These are phyloP conservation scores for Neurospora sp. DNA, from an alignment of 495 filamentous ascomycete genomes.

Conservation along the genomic window DNA sequence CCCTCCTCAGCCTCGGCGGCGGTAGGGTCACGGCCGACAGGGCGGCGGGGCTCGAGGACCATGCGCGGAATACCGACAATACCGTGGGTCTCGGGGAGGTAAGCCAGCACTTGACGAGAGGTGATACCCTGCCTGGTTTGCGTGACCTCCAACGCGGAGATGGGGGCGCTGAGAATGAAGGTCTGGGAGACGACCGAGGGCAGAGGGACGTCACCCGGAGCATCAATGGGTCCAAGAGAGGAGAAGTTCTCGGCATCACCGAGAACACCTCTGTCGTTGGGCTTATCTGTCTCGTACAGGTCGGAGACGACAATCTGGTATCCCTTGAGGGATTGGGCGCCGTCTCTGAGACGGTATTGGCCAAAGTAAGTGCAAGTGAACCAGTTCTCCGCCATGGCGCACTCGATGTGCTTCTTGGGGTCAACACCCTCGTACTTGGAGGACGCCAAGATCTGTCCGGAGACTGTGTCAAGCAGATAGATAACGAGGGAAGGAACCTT, in stretches of 20 bases:
- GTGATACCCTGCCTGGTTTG: conserved; percentile 92
- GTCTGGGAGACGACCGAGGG: conserved; percentile 71
- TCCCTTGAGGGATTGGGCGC: conserved; percentile 55
- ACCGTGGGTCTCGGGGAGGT: conserved; percentile 56
- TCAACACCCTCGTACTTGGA: conserved; percentile 66
- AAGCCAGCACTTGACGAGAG: conserved; percentile 68
- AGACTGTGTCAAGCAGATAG: conserved; percentile 79
- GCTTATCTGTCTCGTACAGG: conserved; percentile 71
- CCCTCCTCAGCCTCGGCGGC: conserved; percentile 75
- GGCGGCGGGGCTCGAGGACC: conserved; percentile 78
- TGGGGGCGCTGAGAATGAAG: conserved; percentile 65
- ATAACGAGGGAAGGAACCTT: conserved; percentile 45
- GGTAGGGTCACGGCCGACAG: conserved; percentile 74
- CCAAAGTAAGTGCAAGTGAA: conserved; percentile 82
- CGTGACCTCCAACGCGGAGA: conserved; percentile 73
- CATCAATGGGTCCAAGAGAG: conserved; percentile 46
- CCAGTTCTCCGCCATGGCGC: conserved; percentile 87
- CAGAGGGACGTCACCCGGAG: conserved; percentile 28
- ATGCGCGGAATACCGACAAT: conserved; percentile 71
- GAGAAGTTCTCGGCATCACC: conserved; percentile 62
- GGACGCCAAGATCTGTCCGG: conserved; percentile 67
- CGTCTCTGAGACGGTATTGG: conserved; percentile 41
- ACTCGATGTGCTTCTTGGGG: conserved; percentile 59
- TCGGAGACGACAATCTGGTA: conserved; percentile 84
- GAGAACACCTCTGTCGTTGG: conserved; percentile 80